A percentile compares a stretch with the other conserved stretches of the same genome.
Evolutionary conservation across 2,329 filamentous ascomycete species (phyloP).

Genomic region (Drechslera avenae): DNA sequence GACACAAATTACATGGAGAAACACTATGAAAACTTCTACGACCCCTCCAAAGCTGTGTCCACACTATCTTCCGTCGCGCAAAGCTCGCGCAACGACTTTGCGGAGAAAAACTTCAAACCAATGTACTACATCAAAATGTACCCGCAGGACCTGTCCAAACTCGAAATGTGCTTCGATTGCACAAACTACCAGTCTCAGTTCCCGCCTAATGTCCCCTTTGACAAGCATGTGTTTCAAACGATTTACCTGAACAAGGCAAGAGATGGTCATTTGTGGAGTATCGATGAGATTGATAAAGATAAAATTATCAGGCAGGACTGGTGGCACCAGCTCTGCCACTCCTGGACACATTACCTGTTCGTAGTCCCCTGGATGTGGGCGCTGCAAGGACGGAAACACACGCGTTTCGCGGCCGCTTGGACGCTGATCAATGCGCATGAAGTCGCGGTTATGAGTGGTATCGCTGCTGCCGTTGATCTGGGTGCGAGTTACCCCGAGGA

Average conservation of each 20-base stretch:
- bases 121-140: slow-evolving; percentile 72
- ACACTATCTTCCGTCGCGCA: slow-evolving; percentile 52
- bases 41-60: slow-evolving; percentile 53
- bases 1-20: slow-evolving; percentile 69
- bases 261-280: slow-evolving; percentile 62
- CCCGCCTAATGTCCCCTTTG: slow-evolving; percentile 57
- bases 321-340: slow-evolving; percentile 71
- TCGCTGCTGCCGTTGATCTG: slow-evolving; percentile 71
- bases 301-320: slow-evolving; percentile 69
- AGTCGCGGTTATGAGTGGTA: slow-evolving; percentile 71
- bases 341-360: slow-evolving; percentile 66
- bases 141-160: slow-evolving; percentile 59
- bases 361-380: slow-evolving; percentile 76
- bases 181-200: slow-evolving; percentile 78
- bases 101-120: slow-evolving; percentile 61
- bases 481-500: slow-evolving; percentile 69
- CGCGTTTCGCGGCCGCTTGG: slow-evolving; percentile 69
- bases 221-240: slow-evolving; percentile 71
- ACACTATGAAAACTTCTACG: slow-evolving; percentile 69
- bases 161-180: slow-evolving; percentile 72
- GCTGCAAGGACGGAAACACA: slow-evolving; percentile 68
- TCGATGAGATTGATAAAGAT: slow-evolving; percentile 61
- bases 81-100: slow-evolving; percentile 50
- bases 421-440: slow-evolving; percentile 74
- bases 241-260: slow-evolving; percentile 67